Evolutionary conservation across 192 early-diverging fungal species (phyloP), one percentile per base, ranked within the genome.

Genomic region (Coemansia sp.): DNA sequence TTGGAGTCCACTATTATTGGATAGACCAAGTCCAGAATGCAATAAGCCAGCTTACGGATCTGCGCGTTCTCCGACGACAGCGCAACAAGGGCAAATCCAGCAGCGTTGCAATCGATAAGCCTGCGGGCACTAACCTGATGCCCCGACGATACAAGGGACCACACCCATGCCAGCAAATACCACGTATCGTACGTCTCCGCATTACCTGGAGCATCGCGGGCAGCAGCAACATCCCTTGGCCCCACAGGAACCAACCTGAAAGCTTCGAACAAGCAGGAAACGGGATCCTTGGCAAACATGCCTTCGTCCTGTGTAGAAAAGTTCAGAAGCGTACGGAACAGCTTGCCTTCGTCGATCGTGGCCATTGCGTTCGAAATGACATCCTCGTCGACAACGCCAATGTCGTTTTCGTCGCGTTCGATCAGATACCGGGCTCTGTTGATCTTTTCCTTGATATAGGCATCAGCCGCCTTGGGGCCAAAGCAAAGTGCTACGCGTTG

Each of bases 41-140:
- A 79, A 59, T 76, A 84, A 18, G 77, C 82, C 21, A 84, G 73
- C 26, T 68, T 69, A n/a, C 82, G 82, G 12, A 60, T 63, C 4
- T 24, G 51, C 45, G 34, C 21, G 59, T 72, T 65, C 23, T 67
- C 64, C 20, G 82, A 79, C 7, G 82, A 75, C 34, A 84, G 62
- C 14, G 77, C 66, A 2, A 67, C 74, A 12, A 84, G 21, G n/a
- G 68, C 73, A 9, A 84, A 53, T 3, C 82, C 73, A 16, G 62
- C 49, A 4, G 74, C 71, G 11, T 76, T 73, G 65, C 51, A 41
- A 12, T 84, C 77, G 26, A 84, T 68, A 21, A 84, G 58, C 52
- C 62, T 62, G 14, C 77, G 61, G 6, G 72, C 36, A 39, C 76
- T 70, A 0, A 72, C 20, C 0, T 38, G 34, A 8, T 60, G 60